These are phyloP conservation scores for Thozetella sp. DNA, from an alignment of 495 filamentous ascomycete species.

Conservation along the genomic window DNA sequence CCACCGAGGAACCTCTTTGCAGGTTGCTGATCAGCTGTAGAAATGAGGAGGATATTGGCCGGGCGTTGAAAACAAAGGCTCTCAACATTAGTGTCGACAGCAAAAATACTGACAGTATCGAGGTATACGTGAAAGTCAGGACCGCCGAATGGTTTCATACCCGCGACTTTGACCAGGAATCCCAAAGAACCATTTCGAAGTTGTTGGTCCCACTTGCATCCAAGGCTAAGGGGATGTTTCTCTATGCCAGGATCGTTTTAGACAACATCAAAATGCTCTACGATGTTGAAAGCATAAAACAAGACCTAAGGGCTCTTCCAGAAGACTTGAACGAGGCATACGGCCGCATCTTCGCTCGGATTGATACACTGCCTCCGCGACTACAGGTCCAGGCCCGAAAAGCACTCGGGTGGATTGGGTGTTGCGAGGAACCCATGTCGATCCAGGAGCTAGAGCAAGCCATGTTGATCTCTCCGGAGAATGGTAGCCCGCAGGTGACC, in stretches of 20 bases:
- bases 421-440: not conserved
- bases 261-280: not conserved
- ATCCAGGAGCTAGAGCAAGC: not conserved
- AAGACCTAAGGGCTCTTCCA: not conserved
- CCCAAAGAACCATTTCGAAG: too few relatives aligned
- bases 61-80: conserved; percentile 9
- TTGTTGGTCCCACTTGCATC: not conserved
- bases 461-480: not conserved
- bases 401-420: not conserved
- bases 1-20: not conserved
- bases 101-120: conserved; percentile 21
- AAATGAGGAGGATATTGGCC: not conserved
- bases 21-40: not conserved
- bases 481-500: too few relatives aligned
- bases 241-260: not conserved
- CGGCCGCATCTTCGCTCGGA: too few relatives aligned
- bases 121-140: conserved; percentile 14
- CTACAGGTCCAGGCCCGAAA: not conserved
- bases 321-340: not conserved
- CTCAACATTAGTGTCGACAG: conserved; percentile 16
- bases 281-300: not conserved
- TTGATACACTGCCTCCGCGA: not conserved
- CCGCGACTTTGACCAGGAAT: too few relatives aligned
- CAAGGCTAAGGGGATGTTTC: not conserved
- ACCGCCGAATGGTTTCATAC: conserved; percentile 9